These are phyloP conservation scores for Auxenochlorella pyrenoidosa DNA, from an alignment of 139 green algal genomes.

Conservation along the genomic window DNA sequence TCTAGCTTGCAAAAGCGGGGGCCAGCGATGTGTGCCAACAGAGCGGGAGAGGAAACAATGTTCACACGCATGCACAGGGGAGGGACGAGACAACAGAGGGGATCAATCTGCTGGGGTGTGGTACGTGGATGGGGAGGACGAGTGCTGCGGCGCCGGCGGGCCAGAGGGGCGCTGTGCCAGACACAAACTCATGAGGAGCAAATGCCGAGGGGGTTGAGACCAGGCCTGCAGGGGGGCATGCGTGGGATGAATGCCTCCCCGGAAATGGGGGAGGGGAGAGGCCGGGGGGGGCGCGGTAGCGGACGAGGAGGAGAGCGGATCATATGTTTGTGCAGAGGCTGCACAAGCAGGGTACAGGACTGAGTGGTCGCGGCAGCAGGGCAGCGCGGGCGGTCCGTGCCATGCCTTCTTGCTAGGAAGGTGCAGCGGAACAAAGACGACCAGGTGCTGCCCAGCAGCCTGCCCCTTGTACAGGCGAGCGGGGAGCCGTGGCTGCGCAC, in stretches of 20 bases:
- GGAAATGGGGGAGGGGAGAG: background rate
- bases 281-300: background rate
- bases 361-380: background rate
- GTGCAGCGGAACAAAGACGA: background rate
- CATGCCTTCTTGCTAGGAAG: background rate
- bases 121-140: background rate
- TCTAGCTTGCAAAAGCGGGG: background rate
- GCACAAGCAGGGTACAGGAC: background rate
- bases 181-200: background rate
- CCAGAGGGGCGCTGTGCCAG: background rate
- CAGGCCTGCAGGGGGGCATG: background rate
- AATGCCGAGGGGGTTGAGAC: background rate
- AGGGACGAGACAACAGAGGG: background rate
- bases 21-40: background rate
- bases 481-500: background rate
- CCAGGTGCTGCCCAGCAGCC: background rate
- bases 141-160: background rate
- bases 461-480: background rate
- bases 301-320: background rate
- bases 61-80: background rate
- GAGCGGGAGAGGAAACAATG: background rate
- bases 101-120: background rate
- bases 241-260: background rate
- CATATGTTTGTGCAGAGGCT: background rate
- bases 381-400: background rate